Evolutionary conservation across 345 rosid species (phyloP).

Genomic region (Punica granatum): DNA sequence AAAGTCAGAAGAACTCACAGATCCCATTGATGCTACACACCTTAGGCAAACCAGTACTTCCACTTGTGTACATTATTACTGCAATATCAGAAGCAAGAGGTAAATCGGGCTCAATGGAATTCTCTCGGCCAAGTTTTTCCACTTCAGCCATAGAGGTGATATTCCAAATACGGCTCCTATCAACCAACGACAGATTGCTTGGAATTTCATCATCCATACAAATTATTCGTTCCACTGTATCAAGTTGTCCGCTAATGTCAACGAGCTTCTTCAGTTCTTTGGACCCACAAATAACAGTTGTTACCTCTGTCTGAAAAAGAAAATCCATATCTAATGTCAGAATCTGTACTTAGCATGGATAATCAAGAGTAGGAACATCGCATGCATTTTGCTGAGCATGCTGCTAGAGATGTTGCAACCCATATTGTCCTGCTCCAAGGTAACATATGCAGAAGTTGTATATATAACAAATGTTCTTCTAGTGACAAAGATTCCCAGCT

Average conservation of each 20-base stretch:
- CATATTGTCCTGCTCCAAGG: no score
- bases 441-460: no score
- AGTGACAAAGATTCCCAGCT: not conserved
- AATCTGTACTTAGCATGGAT: not conserved
- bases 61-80: slow-evolving; percentile 98
- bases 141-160: slow-evolving; percentile 53
- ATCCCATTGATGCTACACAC: slow-evolving; percentile 18
- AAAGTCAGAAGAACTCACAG: not conserved
- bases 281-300: slow-evolving; percentile 82
- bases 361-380: not conserved
- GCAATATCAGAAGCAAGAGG: slow-evolving; percentile 81
- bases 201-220: slow-evolving; percentile 82
- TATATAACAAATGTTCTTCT: not conserved
- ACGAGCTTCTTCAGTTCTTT: slow-evolving; percentile 81
- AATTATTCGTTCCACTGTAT: slow-evolving; percentile 71
- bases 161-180: slow-evolving; percentile 49
- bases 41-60: slow-evolving; percentile 98
- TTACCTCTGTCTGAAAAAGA: slow-evolving; percentile 72
- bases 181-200: slow-evolving; percentile 34
- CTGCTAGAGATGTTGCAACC: not conserved
- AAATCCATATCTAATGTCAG: slow-evolving; percentile 9
- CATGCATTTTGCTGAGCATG: not conserved
- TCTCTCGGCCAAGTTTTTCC: slow-evolving; percentile 65
- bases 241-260: slow-evolving; percentile 82
- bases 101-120: slow-evolving; percentile 56